Conservation (phyloP, 257 asterid genomes). For the Capsicum rhomboideum region DNA sequence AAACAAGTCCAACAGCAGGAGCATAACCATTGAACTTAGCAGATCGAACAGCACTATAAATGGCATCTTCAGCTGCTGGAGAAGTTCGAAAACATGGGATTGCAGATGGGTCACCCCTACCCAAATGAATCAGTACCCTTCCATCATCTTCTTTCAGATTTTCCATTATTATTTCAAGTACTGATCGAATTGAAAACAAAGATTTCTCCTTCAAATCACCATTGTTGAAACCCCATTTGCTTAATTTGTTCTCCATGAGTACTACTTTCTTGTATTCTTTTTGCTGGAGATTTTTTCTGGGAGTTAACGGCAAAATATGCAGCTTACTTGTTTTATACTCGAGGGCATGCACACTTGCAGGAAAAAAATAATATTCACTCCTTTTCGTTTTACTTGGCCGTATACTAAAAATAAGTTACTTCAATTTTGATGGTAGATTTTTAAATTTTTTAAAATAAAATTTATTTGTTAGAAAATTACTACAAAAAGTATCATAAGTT, state of each 20-base stretch:
- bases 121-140: slow-evolving; percentile 48
- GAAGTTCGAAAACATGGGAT: slow-evolving; percentile 66
- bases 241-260: not conserved
- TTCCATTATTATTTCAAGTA: slow-evolving; percentile 28
- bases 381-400: too few relatives aligned
- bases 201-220: slow-evolving; percentile 49
- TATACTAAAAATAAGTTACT: too few relatives aligned
- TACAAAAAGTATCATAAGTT: too few relatives aligned
- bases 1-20: slow-evolving; percentile 49
- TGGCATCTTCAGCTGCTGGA: slow-evolving; percentile 45
- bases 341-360: not conserved
- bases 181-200: slow-evolving; percentile 51
- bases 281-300: not conserved
- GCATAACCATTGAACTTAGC: slow-evolving; percentile 66
- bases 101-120: slow-evolving; percentile 82
- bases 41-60: slow-evolving; percentile 50
- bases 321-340: not conserved
- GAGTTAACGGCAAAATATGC: not conserved
- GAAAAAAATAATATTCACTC: too few relatives aligned
- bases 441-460: too few relatives aligned
- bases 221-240: slow-evolving; percentile 7
- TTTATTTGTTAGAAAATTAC: too few relatives aligned
- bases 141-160: slow-evolving; percentile 37
- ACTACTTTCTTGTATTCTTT: too few relatives aligned
- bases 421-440: too few relatives aligned